Base-by-base conservation (phyloP, 208 protist genomes). In the Porcisia hertigi region DNA sequence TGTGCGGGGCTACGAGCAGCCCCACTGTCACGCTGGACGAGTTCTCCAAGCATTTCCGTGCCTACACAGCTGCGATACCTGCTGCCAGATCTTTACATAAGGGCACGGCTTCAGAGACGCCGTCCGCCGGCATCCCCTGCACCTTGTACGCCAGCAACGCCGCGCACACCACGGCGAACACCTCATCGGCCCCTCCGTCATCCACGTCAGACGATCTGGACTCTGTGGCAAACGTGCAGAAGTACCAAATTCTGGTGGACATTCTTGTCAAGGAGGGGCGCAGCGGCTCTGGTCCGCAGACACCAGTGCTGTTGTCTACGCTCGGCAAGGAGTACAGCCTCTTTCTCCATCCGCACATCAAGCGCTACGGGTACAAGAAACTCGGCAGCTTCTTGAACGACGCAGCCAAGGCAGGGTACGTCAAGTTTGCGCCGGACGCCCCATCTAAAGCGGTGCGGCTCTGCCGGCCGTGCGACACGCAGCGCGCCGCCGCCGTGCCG, bases 271-370 rank as follows among this genome's bases (percentile, higher is more conserved):
- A 79, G 34, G 91, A 97, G 65, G 75, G 86, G 36, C 86, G 86
- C 73, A 77, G 79, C 41, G 80, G 79, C 76, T 84, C 76, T 45
- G 90, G 86, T 6, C 76, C 93, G 1, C 54, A 79, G 18, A 74
- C 73, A 0, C 87, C 87, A 0, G 88, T 96, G 54, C 86, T 97
- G 25, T 84, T 97, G n/a, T 97, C 93, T 30, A 95, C 91, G 0
- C 81, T 97, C 5, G 93, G 93, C 52, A 97, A 97, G 71, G 93
- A 95, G 72, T 93, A 97, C 80, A 86, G 79, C 49, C 70, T 84
- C 45, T 83, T 87, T 57, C 86, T 97, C 11, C 86, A 89, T 11
- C 87, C 88, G 36, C 66, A 84, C 53, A 67, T 94, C 45, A 73
- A 80, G 58, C 82, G 73, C 23, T 86, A 88, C 74, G 85, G 89